Evolutionary conservation across 2,329 filamentous ascomycete species (phyloP), one percentile per base, ranked within the genome.

Genomic region (Aureobasidium sp.): DNA sequence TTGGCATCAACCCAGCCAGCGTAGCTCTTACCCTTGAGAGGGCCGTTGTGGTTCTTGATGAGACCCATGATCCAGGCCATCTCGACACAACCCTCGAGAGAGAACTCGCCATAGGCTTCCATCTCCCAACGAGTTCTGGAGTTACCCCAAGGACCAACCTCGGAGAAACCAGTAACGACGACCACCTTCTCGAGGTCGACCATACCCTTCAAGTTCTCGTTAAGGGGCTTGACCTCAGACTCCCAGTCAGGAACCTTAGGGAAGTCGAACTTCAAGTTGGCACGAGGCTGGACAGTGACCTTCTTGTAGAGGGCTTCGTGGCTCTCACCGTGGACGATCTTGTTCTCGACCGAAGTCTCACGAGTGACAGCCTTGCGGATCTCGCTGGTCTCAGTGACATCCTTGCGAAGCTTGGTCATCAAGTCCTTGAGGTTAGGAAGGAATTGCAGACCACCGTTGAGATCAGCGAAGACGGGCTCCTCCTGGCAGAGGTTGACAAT

Each of bases 1-100:
- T 97, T 97, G 73, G 86, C 82, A 71, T 99, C 94, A 63, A 99
- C 90, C 91, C 90, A 99, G 68, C 94, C 94, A 67, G 93, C 91
- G 79, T 99, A 97, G 66, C 89, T 89, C 79, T 96, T 89, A 74
- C 94, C 94, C 81, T 99, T 99, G 74, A 99, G 85, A 36, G 88
- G 87, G 21, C 94, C 94, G 69, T 97, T 97, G 81, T 96, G 90
- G 76, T 99, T 96, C 82, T 93, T 97, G 80, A 99, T 97, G 63
- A 97, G 85, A 72, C 94, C 94, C 93, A 97, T 99, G 76, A 99
- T 91, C 94, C 94, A 99, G 36, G 94, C 92, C 94, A 99, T 99
- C 77, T 99, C 94, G 64, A 99, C 88, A 71, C 94, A 97, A 34
- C 94, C 94, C 76, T 99, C 95, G 14, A 99, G 85, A 9, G 94